These are phyloP conservation scores for Boletus tomentosulus DNA, from an alignment of 768 basidiomycete species.

Conservation along the genomic window DNA sequence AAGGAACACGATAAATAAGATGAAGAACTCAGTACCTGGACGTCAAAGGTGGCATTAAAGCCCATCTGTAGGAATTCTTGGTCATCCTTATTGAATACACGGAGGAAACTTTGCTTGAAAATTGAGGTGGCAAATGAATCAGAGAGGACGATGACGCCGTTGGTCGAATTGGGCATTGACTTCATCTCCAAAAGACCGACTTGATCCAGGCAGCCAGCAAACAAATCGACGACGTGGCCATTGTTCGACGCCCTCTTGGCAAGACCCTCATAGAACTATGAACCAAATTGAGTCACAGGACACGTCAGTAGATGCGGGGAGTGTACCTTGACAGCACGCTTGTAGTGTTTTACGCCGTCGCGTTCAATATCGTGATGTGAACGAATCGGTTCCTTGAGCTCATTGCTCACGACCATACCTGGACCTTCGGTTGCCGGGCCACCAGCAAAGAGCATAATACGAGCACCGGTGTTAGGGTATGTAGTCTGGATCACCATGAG, in stretches of 20 bases:
- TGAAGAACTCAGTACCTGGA: slow-evolving; percentile 56
- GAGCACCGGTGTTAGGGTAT: slow-evolving; percentile 92
- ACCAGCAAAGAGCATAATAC: slow-evolving; percentile 95
- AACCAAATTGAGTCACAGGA: background rate
- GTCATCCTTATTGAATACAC: slow-evolving; percentile 89
- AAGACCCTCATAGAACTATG: slow-evolving; percentile 90
- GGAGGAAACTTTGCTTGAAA: slow-evolving; percentile 97
- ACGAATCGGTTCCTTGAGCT: slow-evolving; percentile 94
- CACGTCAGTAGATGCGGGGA: background rate
- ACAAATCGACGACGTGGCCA: slow-evolving; percentile 92
- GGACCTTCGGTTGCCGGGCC: slow-evolving; percentile 97
- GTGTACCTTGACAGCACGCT: slow-evolving; percentile 88
- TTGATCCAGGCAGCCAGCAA: slow-evolving; percentile 97
- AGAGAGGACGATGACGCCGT: slow-evolving; percentile 92
- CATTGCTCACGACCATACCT: slow-evolving; percentile 93
- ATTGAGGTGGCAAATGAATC: slow-evolving; percentile 97
- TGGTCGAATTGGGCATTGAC: slow-evolving; percentile 89
- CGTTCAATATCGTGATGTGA: slow-evolving; percentile 99
- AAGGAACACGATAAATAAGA: background rate
- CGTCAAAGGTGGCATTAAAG: slow-evolving; percentile 98
- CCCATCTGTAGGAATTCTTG: slow-evolving; percentile 94
- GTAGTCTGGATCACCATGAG: slow-evolving; percentile 48
- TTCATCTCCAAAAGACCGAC: slow-evolving; percentile 98
- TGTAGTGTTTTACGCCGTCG: slow-evolving; percentile 95
- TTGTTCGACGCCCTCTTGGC: slow-evolving; percentile 92